phyloP scores from a whole-genome alignment of 139 green algal species.

The Diplosphaera chodatii region DNA sequence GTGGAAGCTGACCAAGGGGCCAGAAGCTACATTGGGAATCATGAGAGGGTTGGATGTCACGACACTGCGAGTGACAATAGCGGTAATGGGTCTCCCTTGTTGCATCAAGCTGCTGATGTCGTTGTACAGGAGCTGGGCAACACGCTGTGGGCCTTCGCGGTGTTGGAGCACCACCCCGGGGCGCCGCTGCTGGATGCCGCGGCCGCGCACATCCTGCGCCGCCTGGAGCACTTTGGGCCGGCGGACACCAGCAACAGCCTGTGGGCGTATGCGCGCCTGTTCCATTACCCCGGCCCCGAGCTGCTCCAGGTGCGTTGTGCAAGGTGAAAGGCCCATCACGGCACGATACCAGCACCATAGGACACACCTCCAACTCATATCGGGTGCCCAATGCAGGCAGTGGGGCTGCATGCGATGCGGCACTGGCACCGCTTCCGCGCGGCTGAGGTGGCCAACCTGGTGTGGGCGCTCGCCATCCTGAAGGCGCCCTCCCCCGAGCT shows the following conservation, averaged over 20 bases:
- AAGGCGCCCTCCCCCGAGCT: constrained; percentile 18
- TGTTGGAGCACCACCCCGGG: constrained; percentile 31
- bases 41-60: too few relatives aligned
- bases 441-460: constrained; percentile 29
- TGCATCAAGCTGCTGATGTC: too few relatives aligned
- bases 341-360: too few relatives aligned
- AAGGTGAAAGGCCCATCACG: too few relatives aligned
- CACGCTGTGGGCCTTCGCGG: constrained; percentile 30
- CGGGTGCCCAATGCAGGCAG: neutral
- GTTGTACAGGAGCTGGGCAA: constrained; percentile 44
- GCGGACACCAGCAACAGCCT: constrained; percentile 37
- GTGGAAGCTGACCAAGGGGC: too few relatives aligned
- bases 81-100: too few relatives aligned
- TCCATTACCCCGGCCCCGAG: constrained; percentile 18
- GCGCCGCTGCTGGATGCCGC: constrained; percentile 19
- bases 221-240: constrained; percentile 23
- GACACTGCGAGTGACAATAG: too few relatives aligned
- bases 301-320: constrained; percentile 13
- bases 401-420: constrained; percentile 13
- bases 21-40: too few relatives aligned
- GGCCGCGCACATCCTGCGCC: constrained; percentile 16
- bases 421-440: constrained; percentile 22
- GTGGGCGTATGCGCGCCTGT: constrained; percentile 45
- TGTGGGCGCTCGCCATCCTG: constrained; percentile 34
- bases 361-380: too few relatives aligned